A percentile compares a stretch with the other conserved stretches of the same genome.
Conservation (phyloP, 805 yeast genomes). For the Tetrapisispora fleetii region DNA sequence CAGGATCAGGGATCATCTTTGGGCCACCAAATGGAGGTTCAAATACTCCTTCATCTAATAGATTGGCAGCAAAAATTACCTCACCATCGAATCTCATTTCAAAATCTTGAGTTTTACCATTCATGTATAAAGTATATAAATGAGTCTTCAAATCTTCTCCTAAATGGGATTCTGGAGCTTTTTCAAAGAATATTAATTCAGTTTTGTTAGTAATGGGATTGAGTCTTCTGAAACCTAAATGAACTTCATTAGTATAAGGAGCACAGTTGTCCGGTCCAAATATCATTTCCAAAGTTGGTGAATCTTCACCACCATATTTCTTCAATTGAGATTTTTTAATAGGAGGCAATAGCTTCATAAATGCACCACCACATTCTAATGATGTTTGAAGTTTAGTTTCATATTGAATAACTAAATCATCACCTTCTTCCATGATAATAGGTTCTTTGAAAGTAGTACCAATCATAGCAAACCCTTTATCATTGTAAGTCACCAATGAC, state of each 20-base stretch:
- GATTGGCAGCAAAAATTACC: constrained; percentile 57
- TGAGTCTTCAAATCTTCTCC: constrained; percentile 46
- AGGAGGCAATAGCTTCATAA: constrained; percentile 59
- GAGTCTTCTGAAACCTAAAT: constrained; percentile 56
- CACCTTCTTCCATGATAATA: constrained; percentile 44
- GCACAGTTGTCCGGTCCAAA: constrained; percentile 96
- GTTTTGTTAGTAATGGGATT: constrained; percentile 44
- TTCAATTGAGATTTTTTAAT: constrained; percentile 28
- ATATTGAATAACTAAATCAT: constrained; percentile 75
- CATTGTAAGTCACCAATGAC: constrained; percentile 67
- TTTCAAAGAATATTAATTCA: constrained; percentile 58
- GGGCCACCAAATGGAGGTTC: constrained; percentile 63
- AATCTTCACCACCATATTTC: constrained; percentile 46
- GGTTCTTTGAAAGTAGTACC: constrained; percentile 48
- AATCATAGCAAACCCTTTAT: constrained; percentile 78
- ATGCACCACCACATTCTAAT: constrained; percentile 82
- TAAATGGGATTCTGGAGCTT: constrained; percentile 53
- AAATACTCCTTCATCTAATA: constrained; percentile 44
- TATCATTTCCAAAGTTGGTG: constrained; percentile 38
- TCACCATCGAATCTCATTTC: constrained; percentile 81
- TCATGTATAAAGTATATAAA: constrained; percentile 68
- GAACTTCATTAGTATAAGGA: constrained; percentile 57
- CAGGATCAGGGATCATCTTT: constrained; percentile 44
- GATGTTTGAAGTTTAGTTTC: constrained; percentile 80
- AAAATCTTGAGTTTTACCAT: constrained; percentile 48